Base-by-base conservation (phyloP, 768 basidiomycete genomes). In the Tremella mesenterica region DNA sequence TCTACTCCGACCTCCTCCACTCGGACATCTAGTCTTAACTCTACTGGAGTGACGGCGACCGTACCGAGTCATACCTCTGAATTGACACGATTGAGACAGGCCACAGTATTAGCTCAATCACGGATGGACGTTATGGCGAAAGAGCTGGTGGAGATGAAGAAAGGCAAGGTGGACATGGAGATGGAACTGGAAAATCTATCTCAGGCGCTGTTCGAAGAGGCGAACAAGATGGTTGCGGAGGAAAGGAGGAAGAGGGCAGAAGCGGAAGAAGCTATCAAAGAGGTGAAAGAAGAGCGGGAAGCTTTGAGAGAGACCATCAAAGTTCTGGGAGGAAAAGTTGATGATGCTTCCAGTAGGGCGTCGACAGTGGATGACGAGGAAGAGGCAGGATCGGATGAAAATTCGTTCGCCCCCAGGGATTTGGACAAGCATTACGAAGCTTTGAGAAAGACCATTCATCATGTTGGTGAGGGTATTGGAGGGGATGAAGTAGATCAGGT, bases 191-290 rank as follows among this genome's bases (percentile, higher is more conserved):
- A 75, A 54, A 56, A 55, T 9, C 58, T 75, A 18, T 55, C 53
- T 49, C 70, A 72, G 43, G 71, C 71, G 20, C 54, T 75, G 23
- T 75, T 75, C 49, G 73, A 73, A 43, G 73, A 75, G 49, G 73
- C 73, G 2, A 75, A 75, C 60, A 68, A 69, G 65, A 73, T 75
- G 71, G 73, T 75, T 10, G 57, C 67, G 13, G 71, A 75, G 28
- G 73, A 75, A 47, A 50, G 72, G 21, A 60, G 62, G 49, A 58
- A 57, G 28, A 33, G 63, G 31, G 57, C 61, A 0, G 71, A 70
- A 49, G 45, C 59, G 54, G 71, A 73, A 54, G 69, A 72, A 25
- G 60, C 58, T 20, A 56, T 67, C 13, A 65, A 56, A 30, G 72
- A 73, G 49, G 70, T 65, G 21, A 61, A 58, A 23, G 64, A 54